Conservation (phyloP, 768 basidiomycete species). For the Ramaria sp. region DNA sequence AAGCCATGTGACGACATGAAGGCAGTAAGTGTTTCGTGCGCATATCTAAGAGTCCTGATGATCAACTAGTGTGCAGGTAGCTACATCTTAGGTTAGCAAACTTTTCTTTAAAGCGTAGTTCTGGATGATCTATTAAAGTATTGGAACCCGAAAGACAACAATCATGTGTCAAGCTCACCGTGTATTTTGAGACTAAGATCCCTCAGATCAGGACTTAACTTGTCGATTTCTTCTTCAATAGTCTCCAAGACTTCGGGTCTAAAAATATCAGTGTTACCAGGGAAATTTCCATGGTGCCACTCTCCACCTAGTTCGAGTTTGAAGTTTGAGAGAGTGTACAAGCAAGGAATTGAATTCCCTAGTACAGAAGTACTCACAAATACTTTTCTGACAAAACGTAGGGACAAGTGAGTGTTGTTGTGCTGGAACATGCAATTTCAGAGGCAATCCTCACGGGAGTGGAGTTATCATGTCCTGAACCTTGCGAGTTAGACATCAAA, state of each 20-base stretch:
- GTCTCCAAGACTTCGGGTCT: slow-evolving; percentile 39
- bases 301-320: no score
- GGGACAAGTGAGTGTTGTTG: no score
- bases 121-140: slow-evolving; percentile 13
- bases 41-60: slow-evolving; percentile 11
- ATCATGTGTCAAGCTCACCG: slow-evolving; percentile 26
- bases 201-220: slow-evolving; percentile 43
- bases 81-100: neutral
- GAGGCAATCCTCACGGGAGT: no score
- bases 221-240: slow-evolving; percentile 48
- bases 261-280: no score
- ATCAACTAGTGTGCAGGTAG: neutral
- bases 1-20: slow-evolving; percentile 17
- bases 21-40: slow-evolving; percentile 17
- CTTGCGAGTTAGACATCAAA: no score
- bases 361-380: no score
- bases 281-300: no score
- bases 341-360: no score
- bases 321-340: no score
- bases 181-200: slow-evolving; percentile 66
- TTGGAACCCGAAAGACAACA: neutral
- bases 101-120: slow-evolving; percentile 13
- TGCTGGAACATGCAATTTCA: no score
- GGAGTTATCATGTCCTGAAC: no score
- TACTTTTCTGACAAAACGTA: no score